A percentile compares a stretch with the other conserved stretches of the same genome.
phyloP scores from a whole-genome alignment of 2,329 filamentous ascomycete species.

The Teratosphaeria nubilosa region DNA sequence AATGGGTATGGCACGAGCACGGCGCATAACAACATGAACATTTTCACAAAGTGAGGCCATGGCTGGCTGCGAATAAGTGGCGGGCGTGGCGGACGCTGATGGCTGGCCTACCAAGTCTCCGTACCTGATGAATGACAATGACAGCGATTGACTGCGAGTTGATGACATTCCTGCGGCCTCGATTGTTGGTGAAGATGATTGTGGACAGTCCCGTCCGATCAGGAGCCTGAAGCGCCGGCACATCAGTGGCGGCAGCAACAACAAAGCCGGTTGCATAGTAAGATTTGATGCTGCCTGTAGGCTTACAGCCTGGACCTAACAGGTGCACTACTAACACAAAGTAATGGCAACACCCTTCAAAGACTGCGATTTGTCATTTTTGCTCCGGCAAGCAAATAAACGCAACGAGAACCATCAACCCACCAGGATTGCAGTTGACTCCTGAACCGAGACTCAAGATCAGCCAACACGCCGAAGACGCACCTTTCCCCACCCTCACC shows the following conservation, averaged over 20 bases:
- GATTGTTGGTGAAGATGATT: neutral
- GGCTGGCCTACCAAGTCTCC: neutral
- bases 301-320: neutral
- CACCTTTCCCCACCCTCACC: neutral
- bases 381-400: neutral
- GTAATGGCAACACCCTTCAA: neutral
- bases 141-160: neutral
- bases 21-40: conserved; percentile 1
- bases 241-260: neutral
- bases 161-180: neutral
- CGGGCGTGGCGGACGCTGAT: neutral
- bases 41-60: neutral
- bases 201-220: neutral
- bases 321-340: neutral
- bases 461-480: neutral
- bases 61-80: neutral
- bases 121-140: neutral
- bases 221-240: neutral
- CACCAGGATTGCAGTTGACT: neutral
- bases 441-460: neutral
- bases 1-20: neutral
- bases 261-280: neutral
- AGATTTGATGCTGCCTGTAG: neutral
- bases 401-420: neutral
- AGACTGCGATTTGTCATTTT: neutral